phyloP scores from a whole-genome alignment of 2,329 filamentous ascomycete species.

The Colletotrichum tropicale region DNA sequence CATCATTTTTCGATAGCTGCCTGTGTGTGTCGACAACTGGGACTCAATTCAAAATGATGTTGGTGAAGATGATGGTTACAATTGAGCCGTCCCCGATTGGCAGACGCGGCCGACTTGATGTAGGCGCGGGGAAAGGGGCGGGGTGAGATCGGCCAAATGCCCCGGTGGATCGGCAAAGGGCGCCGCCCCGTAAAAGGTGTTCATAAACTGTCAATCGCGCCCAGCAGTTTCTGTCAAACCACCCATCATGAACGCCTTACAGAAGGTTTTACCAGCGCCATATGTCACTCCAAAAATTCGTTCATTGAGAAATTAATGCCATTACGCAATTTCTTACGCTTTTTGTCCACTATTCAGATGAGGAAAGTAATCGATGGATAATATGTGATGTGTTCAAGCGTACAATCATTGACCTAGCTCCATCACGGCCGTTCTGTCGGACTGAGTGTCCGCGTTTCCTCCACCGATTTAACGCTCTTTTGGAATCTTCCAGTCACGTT shows the following conservation, averaged over 20 bases:
- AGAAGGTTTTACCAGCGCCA: not conserved
- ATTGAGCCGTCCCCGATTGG: not conserved
- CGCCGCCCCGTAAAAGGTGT: not conserved
- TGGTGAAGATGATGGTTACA: not conserved
- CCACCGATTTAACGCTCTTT: not conserved
- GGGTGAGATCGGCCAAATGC: not conserved
- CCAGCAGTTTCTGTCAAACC: not conserved
- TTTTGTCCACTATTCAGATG: not conserved
- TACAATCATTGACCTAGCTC: not conserved
- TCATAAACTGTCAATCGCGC: not conserved
- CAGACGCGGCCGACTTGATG: not conserved
- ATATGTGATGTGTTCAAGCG: not conserved
- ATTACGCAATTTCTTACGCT: not conserved
- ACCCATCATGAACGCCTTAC: not conserved
- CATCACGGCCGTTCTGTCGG: not conserved
- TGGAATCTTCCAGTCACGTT: not conserved
- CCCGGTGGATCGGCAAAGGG: not conserved
- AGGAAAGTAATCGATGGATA: not conserved
- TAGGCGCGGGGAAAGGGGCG: not conserved
- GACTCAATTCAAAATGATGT: not conserved
- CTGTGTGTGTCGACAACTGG: accelerated
- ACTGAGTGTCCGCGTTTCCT: not conserved
- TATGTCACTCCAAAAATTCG: accelerated
- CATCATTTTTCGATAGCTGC: not conserved
- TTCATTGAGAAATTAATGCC: not conserved